phyloP scores from a whole-genome alignment of 257 asterid genomes.

The Knoxia roxburghii region DNA sequence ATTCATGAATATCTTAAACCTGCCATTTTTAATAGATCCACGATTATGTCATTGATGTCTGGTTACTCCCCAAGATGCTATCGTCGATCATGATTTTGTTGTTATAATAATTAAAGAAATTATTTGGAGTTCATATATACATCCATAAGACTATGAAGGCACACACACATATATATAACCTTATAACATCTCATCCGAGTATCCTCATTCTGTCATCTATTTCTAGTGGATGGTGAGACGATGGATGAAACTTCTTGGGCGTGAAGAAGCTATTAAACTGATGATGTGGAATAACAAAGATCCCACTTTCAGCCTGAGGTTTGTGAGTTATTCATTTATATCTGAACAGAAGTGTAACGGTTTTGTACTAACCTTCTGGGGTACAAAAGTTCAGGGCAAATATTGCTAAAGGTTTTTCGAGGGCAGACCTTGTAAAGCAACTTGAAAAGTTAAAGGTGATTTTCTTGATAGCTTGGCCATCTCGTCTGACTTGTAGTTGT shows the following conservation, averaged over 20 bases:
- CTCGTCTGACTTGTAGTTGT: background rate
- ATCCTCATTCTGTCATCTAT: constrained; percentile 8
- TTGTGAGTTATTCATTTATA: constrained; percentile 16
- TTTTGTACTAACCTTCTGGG: constrained; percentile 22
- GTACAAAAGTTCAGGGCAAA: constrained; percentile 60
- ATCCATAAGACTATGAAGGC: background rate
- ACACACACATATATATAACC: constrained; percentile 5
- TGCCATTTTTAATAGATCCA: background rate
- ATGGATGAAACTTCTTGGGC: constrained; percentile 69
- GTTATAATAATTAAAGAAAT: background rate
- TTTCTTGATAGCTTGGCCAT: background rate
- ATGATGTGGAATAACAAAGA: constrained; percentile 82
- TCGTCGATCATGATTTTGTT: background rate
- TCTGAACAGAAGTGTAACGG: constrained; percentile 12
- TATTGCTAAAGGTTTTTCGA: constrained; percentile 56
- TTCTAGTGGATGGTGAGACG: constrained; percentile 97
- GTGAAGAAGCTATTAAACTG: constrained; percentile 61
- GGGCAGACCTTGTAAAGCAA: constrained; percentile 55
- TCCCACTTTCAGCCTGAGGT: constrained; percentile 86
- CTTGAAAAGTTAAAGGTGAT: constrained; percentile 66
- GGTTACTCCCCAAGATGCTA: background rate
- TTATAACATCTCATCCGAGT: constrained; percentile 18
- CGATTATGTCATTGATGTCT: background rate
- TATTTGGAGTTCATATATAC: too few relatives aligned
- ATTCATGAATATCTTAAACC: background rate